Evolutionary conservation across 2,329 filamentous ascomycete species (phyloP).

Genomic region (Claviceps pusilla): DNA sequence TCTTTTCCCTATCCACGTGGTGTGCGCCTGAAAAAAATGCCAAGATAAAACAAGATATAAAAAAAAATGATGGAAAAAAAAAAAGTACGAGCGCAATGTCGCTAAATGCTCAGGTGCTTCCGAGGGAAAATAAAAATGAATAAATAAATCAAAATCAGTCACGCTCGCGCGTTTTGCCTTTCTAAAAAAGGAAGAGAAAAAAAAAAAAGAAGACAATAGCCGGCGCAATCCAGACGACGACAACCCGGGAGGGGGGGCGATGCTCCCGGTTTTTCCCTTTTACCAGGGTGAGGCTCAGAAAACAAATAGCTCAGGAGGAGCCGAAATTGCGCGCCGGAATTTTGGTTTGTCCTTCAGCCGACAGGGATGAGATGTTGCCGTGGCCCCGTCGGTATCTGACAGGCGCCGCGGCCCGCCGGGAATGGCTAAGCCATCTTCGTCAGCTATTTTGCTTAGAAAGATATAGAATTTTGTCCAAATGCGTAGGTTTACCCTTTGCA

Average conservation of each 20-base stretch:
- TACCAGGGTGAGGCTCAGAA: not conserved
- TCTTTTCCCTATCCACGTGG: not conserved
- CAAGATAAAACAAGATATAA: too few species aligned
- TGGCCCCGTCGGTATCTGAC: too few species aligned
- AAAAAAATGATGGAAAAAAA: not conserved
- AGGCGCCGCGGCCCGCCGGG: too few species aligned
- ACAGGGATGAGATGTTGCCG: too few species aligned
- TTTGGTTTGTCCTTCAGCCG: conserved; percentile 1
- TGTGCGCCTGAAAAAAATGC: too few species aligned
- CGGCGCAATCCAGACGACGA: not conserved
- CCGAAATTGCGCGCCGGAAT: conserved; percentile 1
- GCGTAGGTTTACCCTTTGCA: too few species aligned
- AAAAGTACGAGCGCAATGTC: not conserved
- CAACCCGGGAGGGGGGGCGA: not conserved
- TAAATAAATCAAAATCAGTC: too few species aligned
- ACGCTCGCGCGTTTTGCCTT: not conserved
- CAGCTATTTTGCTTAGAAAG: too few species aligned
- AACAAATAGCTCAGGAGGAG: not conserved
- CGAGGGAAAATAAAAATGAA: too few species aligned
- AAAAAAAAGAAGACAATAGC: not conserved
- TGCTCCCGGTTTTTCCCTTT: not conserved
- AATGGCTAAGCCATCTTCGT: too few species aligned
- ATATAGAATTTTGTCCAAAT: too few species aligned
- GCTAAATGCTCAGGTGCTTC: not conserved
- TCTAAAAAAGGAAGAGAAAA: not conserved